Evolutionary conservation across 2,329 filamentous ascomycete genomes (phyloP).

Genomic region (Pseudomassariella vexata): DNA sequence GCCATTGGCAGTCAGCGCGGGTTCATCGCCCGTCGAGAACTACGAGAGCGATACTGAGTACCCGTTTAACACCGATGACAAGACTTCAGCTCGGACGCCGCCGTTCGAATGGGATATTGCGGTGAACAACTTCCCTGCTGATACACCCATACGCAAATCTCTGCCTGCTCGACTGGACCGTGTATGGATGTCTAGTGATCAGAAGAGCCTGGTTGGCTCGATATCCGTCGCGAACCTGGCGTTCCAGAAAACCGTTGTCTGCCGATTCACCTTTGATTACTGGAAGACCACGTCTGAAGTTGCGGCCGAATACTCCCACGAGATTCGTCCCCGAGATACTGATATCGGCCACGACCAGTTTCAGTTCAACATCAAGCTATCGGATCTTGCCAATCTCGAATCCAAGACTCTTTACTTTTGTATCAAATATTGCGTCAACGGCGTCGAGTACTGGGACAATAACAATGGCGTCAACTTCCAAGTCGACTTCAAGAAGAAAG

Average conservation of each 20-base stretch:
- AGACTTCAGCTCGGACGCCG: constrained; percentile 32
- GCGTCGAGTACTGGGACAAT: constrained; percentile 92
- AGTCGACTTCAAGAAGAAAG: constrained; percentile 83
- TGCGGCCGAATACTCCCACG: constrained; percentile 77
- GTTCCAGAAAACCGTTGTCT: constrained; percentile 81
- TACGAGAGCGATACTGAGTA: constrained; percentile 88
- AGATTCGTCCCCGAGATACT: constrained; percentile 62
- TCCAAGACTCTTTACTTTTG: constrained; percentile 91
- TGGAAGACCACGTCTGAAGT: constrained; percentile 99
- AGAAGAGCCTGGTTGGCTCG: constrained; percentile 78
- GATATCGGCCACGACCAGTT: constrained; percentile 77
- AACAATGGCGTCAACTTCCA: constrained; percentile 85
- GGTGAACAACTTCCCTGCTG: constrained; percentile 74
- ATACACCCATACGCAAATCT: constrained; percentile 55
- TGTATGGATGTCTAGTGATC: constrained; percentile 81
- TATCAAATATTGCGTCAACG: constrained; percentile 78
- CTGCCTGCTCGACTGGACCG: constrained; percentile 76
- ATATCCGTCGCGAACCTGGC: constrained; percentile 82
- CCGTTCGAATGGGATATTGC: constrained; percentile 83
- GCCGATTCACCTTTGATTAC: constrained; percentile 92
- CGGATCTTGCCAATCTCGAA: constrained; percentile 86
- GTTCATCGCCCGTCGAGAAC: constrained; percentile 82
- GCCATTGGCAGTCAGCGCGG: constrained; percentile 91
- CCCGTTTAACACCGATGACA: constrained; percentile 62
- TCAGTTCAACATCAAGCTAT: constrained; percentile 87